phyloP scores from a whole-genome alignment of 208 protist genomes.

The Kentomonas sorsogonicus region DNA sequence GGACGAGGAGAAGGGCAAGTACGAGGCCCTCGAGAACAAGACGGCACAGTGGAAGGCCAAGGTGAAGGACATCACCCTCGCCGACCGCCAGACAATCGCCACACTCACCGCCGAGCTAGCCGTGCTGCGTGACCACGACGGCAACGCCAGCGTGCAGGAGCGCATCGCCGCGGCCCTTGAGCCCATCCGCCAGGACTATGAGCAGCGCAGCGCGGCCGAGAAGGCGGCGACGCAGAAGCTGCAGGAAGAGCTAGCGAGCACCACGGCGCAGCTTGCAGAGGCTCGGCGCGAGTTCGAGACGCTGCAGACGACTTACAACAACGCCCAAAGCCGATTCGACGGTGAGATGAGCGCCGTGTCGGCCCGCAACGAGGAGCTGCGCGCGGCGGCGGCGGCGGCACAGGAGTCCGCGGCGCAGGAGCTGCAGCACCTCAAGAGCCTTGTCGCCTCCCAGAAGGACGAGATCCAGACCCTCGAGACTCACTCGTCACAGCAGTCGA shows the following conservation, averaged over 20 bases:
- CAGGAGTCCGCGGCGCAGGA: conserved; percentile 15
- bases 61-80: conserved; percentile 34
- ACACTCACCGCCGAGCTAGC: conserved; percentile 25
- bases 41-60: conserved; percentile 60
- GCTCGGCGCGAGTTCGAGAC: conserved; percentile 23
- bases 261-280: conserved; percentile 15
- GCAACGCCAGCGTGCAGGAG: no score
- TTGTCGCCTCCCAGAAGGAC: no score
- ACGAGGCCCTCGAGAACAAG: conserved; percentile 29
- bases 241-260: background rate
- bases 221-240: conserved; percentile 1
- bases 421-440: conserved; percentile 19
- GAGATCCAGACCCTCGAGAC: conserved; percentile 26
- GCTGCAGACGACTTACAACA: conserved; percentile 21
- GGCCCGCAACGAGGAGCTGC: conserved; percentile 13
- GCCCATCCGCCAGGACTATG: conserved; percentile 7
- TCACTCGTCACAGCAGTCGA: conserved; percentile 22
- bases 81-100: conserved; percentile 39
- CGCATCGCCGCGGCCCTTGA: conserved; percentile 16
- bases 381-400: background rate
- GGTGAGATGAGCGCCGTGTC: conserved; percentile 26
- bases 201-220: conserved; percentile 3
- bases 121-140: no score
- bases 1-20: conserved; percentile 35
- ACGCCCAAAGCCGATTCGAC: conserved; percentile 22